Base-by-base conservation (phyloP, 345 rosid genomes). In the Iberis pinnata region DNA sequence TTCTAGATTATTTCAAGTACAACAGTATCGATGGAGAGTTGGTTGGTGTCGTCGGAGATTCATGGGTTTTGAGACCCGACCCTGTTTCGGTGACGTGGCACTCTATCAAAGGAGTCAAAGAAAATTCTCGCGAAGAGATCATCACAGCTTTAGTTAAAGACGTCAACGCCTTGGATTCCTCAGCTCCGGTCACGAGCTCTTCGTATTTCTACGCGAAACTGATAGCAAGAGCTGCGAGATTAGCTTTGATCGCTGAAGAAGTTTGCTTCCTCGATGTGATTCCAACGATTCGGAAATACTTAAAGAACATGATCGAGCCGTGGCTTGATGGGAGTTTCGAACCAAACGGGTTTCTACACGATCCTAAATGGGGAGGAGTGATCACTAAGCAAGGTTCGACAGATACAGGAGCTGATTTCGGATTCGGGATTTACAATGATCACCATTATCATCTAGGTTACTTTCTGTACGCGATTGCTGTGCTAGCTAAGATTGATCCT, bases 391-490 rank as follows among this genome's bases (percentile, higher is more conserved):
- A 68, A 72, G 90, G 96, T 1, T 63, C 80, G 0, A 37, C 10
- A 6, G 95, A 85, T 70, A 27, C 83, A 0, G 80, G 88, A 22
- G 93, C 84, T 0, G 98, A 92, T 72, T 88, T 83, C 29, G 96
- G 98, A 9, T 92, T 83, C 16, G 96, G 96, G 25, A 11, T 80
- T 26, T 92, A 74, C 47, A 88, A 81, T 49, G 84, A 81, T 40
- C 95, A 88, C 49, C 96, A 92, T 68, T 88, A 74, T 58, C 96
- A 88, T 62, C 17, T 92, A 20, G 98, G 98, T 19, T 92, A 88
- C 74, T 92, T 88, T 69, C 74, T 92, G 9, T 88, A 92, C 35
- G 93, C 71, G 4, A 83, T 92, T 65, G 89, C 98, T 9, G 96
- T 85, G 44, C 81, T 92, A 9, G 89, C 73, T 3, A 92, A 92